A percentile compares a stretch with the other conserved stretches of the same genome.
phyloP scores from a whole-genome alignment of 73 alveolate genomes.

The Paraurostyla sp. region DNA sequence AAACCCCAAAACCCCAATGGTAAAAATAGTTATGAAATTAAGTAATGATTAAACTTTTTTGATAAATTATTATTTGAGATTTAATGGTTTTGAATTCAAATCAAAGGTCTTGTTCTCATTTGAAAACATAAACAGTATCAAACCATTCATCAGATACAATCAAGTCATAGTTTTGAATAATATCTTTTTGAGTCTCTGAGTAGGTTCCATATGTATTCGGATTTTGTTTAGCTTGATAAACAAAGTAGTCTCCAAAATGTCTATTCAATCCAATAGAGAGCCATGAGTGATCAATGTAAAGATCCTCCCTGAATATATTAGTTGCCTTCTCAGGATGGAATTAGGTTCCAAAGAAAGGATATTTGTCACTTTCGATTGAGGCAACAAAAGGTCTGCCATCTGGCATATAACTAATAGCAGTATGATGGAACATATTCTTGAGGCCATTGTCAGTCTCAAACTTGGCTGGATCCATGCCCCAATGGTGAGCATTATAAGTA shows the following conservation, averaged over 20 bases:
- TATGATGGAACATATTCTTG: background rate
- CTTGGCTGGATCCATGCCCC: constrained; percentile 65
- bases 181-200: constrained; percentile 37
- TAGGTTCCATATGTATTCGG: constrained; percentile 43
- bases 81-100: background rate
- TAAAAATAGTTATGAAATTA: too few species aligned
- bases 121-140: constrained; percentile 38
- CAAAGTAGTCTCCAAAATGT: constrained; percentile 68
- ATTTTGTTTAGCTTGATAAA: constrained; percentile 56
- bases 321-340: constrained; percentile 77
- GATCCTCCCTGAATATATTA: constrained; percentile 45
- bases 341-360: constrained; percentile 74
- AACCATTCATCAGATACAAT: constrained; percentile 46
- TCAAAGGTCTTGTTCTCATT: background rate
- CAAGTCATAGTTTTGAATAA: constrained; percentile 20
- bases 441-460: constrained; percentile 54
- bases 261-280: constrained; percentile 46
- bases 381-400: constrained; percentile 74
- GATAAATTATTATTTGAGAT: background rate
- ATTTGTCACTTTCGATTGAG: constrained; percentile 66
- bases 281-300: constrained; percentile 51
- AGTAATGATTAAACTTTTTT: background rate
- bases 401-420: constrained; percentile 55
- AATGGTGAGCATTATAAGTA: constrained; percentile 61
- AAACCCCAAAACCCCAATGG: too few species aligned